phyloP scores from a whole-genome alignment of 2,329 filamentous ascomycete species.

The Paecilomyces niveus region DNA sequence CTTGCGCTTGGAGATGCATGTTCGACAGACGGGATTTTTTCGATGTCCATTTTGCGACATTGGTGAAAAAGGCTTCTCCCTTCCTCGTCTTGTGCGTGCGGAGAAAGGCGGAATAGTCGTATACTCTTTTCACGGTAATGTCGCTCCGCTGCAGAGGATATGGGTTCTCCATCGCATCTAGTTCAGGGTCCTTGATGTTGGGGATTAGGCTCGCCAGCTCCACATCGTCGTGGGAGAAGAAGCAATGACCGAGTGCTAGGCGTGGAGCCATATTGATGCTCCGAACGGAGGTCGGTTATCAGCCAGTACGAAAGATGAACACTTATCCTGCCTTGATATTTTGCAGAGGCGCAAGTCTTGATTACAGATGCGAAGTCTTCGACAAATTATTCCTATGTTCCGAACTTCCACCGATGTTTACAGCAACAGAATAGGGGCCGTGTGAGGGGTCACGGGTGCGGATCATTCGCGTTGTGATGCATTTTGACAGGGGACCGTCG shows the following conservation, averaged over 20 bases:
- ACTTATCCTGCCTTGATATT: neutral
- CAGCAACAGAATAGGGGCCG: neutral
- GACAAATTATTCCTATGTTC: neutral
- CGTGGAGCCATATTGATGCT: neutral
- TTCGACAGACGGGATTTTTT: neutral
- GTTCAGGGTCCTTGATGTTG: slow-evolving; percentile 1
- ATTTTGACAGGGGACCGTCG: neutral
- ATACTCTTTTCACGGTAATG: neutral
- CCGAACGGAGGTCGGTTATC: neutral
- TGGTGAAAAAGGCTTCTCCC: neutral
- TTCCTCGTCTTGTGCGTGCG: neutral
- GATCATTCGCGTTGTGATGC: neutral
- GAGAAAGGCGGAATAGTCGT: neutral
- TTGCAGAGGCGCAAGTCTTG: neutral
- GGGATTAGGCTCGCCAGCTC: slow-evolving; percentile 1
- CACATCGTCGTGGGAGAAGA: slow-evolving; percentile 1
- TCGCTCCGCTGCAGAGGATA: neutral
- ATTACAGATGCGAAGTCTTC: neutral
- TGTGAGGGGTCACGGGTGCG: neutral
- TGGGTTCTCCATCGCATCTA: slow-evolving; percentile 1
- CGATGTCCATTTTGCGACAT: neutral
- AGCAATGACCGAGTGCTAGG: neutral
- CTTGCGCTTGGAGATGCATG: neutral
- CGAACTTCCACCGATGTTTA: neutral
- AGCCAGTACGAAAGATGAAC: neutral